Base-by-base conservation (phyloP, 345 rosid genomes). In the Camelina sativa region DNA sequence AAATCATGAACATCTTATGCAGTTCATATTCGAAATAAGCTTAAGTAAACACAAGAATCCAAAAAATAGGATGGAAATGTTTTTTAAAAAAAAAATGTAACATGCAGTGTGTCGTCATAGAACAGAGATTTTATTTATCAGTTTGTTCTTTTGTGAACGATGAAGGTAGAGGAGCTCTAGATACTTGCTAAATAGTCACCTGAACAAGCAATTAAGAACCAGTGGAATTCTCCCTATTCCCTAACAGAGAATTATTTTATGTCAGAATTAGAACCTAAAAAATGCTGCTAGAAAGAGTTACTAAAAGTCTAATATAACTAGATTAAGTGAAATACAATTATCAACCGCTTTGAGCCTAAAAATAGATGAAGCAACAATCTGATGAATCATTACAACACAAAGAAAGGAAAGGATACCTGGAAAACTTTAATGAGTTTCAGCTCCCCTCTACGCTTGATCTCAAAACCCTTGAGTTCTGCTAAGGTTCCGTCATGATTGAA, bases 391-490 rank as follows among this genome's bases (percentile, higher is more conserved):
- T n/a, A 70, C 43, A 71, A 48, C 59, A 60, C 69, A 67, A 62
- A 67, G 32, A 59, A 57, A 37, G 16, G 19, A 74, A 64, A 23
- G 11, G 50, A 51, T 86, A 93, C 97, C 98, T 93, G 98, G 77
- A 94, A 94, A 74, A 90, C 93, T 85, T 94, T 94, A 75, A 94
- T 94, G 82, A 94, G 95, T 83, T 94, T 94, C 72, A 94, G 92
- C 87, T 94, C 97, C 76, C 98, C 98, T 84, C 98, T 86, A 25
- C 97, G 97, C 84, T 94, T 94, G 81, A 94, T 90, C 87, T 94
- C 98, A 87, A 94, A 94, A 76, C 98, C 98, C 85, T 94, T 94
- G 35, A 94, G 96, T 84, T 91, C 98, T 7, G 98, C 98, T 80
- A 94, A 89, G 68, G 98, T 88, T 72, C 98, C 97, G 48, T 94